Evolutionary conservation across 2,329 filamentous ascomycete genomes (phyloP), one percentile per base, ranked within the genome.

Genomic region (Lojkania enalia): DNA sequence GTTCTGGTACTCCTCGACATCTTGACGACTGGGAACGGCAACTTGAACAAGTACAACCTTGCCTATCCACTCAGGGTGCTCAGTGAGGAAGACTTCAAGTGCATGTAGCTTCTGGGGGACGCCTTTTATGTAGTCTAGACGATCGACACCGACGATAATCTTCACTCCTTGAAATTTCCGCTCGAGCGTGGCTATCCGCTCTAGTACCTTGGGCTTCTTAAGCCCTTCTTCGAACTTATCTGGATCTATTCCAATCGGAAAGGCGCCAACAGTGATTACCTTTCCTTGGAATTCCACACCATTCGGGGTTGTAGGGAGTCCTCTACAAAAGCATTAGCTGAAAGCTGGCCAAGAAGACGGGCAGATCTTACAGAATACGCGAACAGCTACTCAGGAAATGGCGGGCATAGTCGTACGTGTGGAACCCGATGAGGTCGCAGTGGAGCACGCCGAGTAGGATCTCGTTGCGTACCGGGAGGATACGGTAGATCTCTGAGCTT

Each of bases 1-100:
- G 65, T 97, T 96, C 70, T 97, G 92, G 67, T 99, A 97, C 67
- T 97, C 94, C 64, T 97, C 94, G 44, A 97, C 94, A 63, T 97
- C 94, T 66, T 96, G 89, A 51, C 94, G 82, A 49, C 89, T 95
- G 2, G 94, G 94, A 15, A 99, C 90, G 2, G 94, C 94, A 21
- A 97, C 92, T 70, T 97, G 94, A 1, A 97, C 90, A 13, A 99
- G 80, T 2, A 97, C 91, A 16, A 97, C 91, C 71, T 96, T 95
- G 57, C 94, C 94, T 49, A 97, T 92, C 91, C 91, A 96, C 70
- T 97, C 92, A 0, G 94, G 94, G 62, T 99, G 90, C 63, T 97
- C 92, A 0, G 90, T 95, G 21, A 99, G 77, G 76, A 99, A 97
- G 3, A 97, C 90, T 70, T 99, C 94, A 31, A 97, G 82, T 2